Base-by-base conservation (phyloP, 345 rosid genomes). In the Geranium brycei region DNA sequence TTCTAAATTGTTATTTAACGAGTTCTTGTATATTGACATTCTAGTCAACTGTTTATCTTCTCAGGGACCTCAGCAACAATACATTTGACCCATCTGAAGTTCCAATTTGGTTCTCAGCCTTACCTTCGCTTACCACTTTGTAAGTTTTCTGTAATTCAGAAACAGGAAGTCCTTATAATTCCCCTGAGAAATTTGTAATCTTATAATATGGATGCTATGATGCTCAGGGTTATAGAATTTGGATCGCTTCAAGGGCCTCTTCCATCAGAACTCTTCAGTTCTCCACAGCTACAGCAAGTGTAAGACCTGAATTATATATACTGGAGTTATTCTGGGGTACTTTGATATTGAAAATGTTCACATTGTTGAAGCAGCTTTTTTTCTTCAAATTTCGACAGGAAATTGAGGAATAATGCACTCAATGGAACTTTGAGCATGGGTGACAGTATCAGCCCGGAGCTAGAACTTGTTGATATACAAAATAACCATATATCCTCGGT, bases 61-160 rank as follows among this genome's bases (percentile, higher is more conserved):
- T 60, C 88, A 93, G 99, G 80, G 97, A 93, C 65, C 87, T 93
- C 17, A 93, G 99, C 78, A 88, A 81, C 73, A 88, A 90, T 72
- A 80, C 84, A 31, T 93, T 93, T 75, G 75, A 74, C 57, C 80
- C 83, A 41, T 68, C 91, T 60, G 78, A 77, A 19, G 78, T 87
- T 79, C 99, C 99, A 53, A 64, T 58, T 62, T 93, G 99, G 99
- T 86, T 93, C 77, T 83, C 87, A 58, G 83, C 85, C 67, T 85
- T 90, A 69, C 83, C 91, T 28, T 93, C 91, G 4, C 87, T 93
- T 17, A 87, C 85, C 70, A 80, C 99, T 61, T 66, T 90, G 99
- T 93, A 80, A 76, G 87, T 70, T 51, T 62, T 61, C n/a, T 14
- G 8, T 64, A 19, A 51, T 41, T 63, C 64, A 17, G 23, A 59